These are phyloP conservation scores for Lasiosphaeriaceae sp. DNA, from an alignment of 495 filamentous ascomycete species.

Conservation along the genomic window DNA sequence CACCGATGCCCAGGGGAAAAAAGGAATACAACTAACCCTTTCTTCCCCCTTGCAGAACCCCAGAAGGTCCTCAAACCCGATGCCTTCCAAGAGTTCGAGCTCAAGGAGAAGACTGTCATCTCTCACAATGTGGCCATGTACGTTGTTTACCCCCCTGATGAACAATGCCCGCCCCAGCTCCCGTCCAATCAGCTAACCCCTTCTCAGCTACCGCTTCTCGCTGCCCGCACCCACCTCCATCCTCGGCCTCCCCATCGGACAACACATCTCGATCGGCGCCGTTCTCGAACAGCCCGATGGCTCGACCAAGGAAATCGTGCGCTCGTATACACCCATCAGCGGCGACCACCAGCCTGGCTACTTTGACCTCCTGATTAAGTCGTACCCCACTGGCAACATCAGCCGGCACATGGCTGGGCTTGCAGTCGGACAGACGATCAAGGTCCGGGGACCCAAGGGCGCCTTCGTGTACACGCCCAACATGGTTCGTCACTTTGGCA, in stretches of 20 bases:
- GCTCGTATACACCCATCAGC: conserved; percentile 95
- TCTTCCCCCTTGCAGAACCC: conserved; percentile 45
- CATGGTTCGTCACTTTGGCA: conserved; percentile 90
- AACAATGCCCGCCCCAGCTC: neutral
- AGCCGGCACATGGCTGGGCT: conserved; percentile 82
- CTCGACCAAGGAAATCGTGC: conserved; percentile 79
- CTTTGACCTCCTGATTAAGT: conserved; percentile 96
- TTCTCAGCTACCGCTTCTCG: conserved; percentile 74
- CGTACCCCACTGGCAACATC: conserved; percentile 95
- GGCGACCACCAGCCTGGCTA: conserved; percentile 88
- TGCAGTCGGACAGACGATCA: conserved; percentile 79
- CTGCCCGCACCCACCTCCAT: conserved; percentile 74
- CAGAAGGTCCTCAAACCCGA: conserved; percentile 82
- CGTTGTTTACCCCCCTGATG: conserved; percentile 14
- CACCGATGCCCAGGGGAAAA: neutral
- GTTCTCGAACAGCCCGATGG: conserved; percentile 60
- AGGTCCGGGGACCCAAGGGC: conserved; percentile 88
- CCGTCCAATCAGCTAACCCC: conserved; percentile 13
- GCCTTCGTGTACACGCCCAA: conserved; percentile 95
- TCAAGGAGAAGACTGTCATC: conserved; percentile 86
- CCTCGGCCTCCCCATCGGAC: conserved; percentile 94
- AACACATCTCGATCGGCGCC: conserved; percentile 94
- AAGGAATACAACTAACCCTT: conserved; percentile 23
- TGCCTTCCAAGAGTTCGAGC: conserved; percentile 81
- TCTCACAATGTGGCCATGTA: conserved; percentile 97